Percentiles rank a stretch among this genome's conserved stretches.
Conservation (phyloP, 75 land plant genomes). For the Chamaecyparis obtusa region DNA sequence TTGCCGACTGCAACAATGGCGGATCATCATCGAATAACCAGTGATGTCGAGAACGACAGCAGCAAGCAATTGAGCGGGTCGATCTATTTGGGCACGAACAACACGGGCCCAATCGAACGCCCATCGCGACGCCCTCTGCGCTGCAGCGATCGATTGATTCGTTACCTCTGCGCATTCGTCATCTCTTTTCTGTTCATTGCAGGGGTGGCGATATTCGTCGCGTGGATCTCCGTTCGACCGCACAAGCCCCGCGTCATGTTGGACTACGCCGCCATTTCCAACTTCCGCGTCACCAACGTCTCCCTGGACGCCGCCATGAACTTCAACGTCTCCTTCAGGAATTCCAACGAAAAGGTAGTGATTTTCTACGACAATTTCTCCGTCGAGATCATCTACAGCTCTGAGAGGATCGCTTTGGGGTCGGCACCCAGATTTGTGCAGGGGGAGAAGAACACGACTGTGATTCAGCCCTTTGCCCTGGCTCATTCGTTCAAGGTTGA, state of each 20-base stretch:
- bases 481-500: slow-evolving; percentile 4
- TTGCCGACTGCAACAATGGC: not conserved
- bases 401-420: slow-evolving; percentile 14
- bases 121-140: not conserved
- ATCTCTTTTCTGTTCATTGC: slow-evolving; percentile 20
- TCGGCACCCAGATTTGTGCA: slow-evolving; percentile 23
- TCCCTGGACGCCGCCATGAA: slow-evolving; percentile 18
- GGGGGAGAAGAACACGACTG: slow-evolving; percentile 24
- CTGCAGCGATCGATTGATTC: slow-evolving; percentile 16
- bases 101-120: not conserved
- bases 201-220: slow-evolving; percentile 29
- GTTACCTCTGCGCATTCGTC: slow-evolving; percentile 14
- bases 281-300: slow-evolving; percentile 12
- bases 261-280: slow-evolving; percentile 15
- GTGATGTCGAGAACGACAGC: not conserved
- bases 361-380: slow-evolving; percentile 31
- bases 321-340: slow-evolving; percentile 20
- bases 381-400: slow-evolving; percentile 10
- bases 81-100: not conserved
- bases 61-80: not conserved
- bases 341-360: slow-evolving; percentile 31
- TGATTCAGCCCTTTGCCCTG: not conserved
- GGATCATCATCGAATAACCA: not conserved
- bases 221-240: slow-evolving; percentile 38
- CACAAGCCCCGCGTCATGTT: slow-evolving; percentile 18